A percentile compares a stretch with the other conserved stretches of the same genome.
Conservation (phyloP, 257 asterid species). For the Handroanthus guayacan region DNA sequence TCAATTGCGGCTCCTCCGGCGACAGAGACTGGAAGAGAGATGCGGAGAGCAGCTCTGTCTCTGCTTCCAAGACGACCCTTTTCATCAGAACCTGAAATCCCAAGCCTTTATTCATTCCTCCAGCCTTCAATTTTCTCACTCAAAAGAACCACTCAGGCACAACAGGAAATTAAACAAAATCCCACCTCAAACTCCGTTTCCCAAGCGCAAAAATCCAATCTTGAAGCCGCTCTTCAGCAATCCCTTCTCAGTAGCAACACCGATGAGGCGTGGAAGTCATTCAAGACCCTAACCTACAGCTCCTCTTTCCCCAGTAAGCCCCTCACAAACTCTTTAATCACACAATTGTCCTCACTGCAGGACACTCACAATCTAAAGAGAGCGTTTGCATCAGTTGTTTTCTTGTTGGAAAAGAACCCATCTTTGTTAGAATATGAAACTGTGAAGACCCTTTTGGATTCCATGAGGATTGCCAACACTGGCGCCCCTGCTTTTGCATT, state of each 20-base stretch:
- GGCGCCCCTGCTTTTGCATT: slow-evolving; percentile 89
- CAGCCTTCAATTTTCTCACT: slow-evolving; percentile 80
- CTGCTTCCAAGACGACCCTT: slow-evolving; percentile 52
- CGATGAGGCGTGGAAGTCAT: slow-evolving; percentile 97
- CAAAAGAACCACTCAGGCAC: slow-evolving; percentile 35
- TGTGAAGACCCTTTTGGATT: slow-evolving; percentile 62
- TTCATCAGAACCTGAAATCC: slow-evolving; percentile 70
- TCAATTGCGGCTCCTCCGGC: background rate
- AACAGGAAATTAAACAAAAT: slow-evolving; percentile 35
- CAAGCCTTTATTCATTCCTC: slow-evolving; percentile 80
- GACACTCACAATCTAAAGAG: slow-evolving; percentile 83
- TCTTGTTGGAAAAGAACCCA: slow-evolving; percentile 77
- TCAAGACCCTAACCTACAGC: slow-evolving; percentile 71
- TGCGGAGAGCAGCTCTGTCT: slow-evolving; percentile 58
- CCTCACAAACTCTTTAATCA: slow-evolving; percentile 69
- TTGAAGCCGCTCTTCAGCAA: slow-evolving; percentile 56
- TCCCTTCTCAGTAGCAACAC: slow-evolving; percentile 61
- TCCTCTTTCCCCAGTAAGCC: slow-evolving; percentile 76
- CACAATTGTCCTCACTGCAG: slow-evolving; percentile 62
- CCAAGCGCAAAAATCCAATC: slow-evolving; percentile 54
- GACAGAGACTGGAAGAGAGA: slow-evolving; percentile 24
- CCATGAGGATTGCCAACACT: slow-evolving; percentile 65
- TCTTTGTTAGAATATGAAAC: slow-evolving; percentile 61
- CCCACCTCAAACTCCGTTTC: slow-evolving; percentile 47
- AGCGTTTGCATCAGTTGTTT: slow-evolving; percentile 80